Base-by-base conservation (phyloP, 164 flowering plant species). In the Vitis cinerea region DNA sequence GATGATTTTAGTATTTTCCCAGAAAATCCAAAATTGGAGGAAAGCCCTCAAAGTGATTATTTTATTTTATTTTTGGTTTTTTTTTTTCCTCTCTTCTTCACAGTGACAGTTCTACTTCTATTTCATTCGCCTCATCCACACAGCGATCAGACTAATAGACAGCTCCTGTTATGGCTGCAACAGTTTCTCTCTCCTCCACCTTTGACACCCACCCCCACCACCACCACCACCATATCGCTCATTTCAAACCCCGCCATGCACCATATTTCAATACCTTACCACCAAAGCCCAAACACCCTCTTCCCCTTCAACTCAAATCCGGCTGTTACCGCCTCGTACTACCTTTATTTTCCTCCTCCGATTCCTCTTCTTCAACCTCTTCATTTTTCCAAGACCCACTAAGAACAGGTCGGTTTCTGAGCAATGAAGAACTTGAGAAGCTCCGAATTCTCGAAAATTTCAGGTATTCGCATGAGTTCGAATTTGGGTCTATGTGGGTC, bases 401-500 rank as follows among this genome's bases (percentile, higher is more conserved):
- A 58, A 71, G 68, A 50, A 65, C 80, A 13, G 83, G 84, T 3
- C 74, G 80, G 10, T 90, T 90, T 63, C 65, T 90, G 12, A 79
- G 71, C 68, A 67, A 78, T 8, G 75, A 79, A 15, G 94, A 91
- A 72, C 71, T 85, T 14, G 78, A 83, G 12, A 85, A 79, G 80
- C 87, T 89, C 51, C 77, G 75, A 70, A 57, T 70, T 60, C 85
- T 93, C 10, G 78, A 78, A 48, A 76, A 83, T 50, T 91, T 83
- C 56, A 59, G 57, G 10, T 86, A 84, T 81, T 63, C 19, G 10
- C 78, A 72, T 50, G 83, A 85, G 68, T 64, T 92, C 57, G 61
- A 70, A 73, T 70, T 82, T 61, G 96, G 98, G 86, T 82, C 79
- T 3, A 54, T 93, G 80, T 72, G 62, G 68, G 72, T 91, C 68